These are phyloP conservation scores for Metarhizium robertsii DNA, from an alignment of 2,329 filamentous ascomycete genomes.

Conservation along the genomic window DNA sequence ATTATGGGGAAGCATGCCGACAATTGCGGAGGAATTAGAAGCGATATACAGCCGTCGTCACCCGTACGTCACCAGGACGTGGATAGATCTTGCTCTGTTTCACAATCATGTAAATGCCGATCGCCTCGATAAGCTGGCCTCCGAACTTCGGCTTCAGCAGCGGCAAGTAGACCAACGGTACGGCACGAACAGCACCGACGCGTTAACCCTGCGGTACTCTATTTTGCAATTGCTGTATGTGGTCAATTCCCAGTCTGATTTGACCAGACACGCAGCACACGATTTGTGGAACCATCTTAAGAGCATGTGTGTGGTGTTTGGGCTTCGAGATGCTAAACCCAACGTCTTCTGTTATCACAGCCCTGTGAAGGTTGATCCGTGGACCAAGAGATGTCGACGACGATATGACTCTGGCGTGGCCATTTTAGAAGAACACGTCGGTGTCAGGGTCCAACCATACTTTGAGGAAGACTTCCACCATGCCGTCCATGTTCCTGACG, in stretches of 20 bases:
- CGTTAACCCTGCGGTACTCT: slow-evolving; percentile 29
- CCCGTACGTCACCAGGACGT: slow-evolving; percentile 32
- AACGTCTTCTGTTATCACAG: slow-evolving; percentile 34
- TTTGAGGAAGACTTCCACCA: slow-evolving; percentile 36
- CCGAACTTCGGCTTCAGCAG: slow-evolving; percentile 26
- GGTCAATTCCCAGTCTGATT: slow-evolving; percentile 22
- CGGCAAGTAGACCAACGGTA: slow-evolving; percentile 25
- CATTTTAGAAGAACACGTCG: slow-evolving; percentile 28
- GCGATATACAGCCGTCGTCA: slow-evolving; percentile 33
- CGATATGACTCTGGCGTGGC: slow-evolving; percentile 28
- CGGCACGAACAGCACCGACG: slow-evolving; percentile 24
- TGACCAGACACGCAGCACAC: slow-evolving; percentile 24
- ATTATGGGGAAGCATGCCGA: slow-evolving; percentile 30
- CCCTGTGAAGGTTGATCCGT: slow-evolving; percentile 33
- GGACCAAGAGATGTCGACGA: slow-evolving; percentile 32
- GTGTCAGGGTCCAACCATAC: slow-evolving; percentile 28
- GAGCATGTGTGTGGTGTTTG: slow-evolving; percentile 24
- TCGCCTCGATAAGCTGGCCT: slow-evolving; percentile 25
- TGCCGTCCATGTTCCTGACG: slow-evolving; percentile 26
- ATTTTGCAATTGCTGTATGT: slow-evolving; percentile 30
- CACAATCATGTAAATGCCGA: slow-evolving; percentile 28
- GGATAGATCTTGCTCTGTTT: slow-evolving; percentile 32
- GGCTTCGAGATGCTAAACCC: slow-evolving; percentile 26
- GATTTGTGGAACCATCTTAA: slow-evolving; percentile 29
- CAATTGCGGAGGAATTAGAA: slow-evolving; percentile 34